Base-by-base conservation (phyloP, 2,329 filamentous ascomycete species). In the Cladosporium halotolerans region DNA sequence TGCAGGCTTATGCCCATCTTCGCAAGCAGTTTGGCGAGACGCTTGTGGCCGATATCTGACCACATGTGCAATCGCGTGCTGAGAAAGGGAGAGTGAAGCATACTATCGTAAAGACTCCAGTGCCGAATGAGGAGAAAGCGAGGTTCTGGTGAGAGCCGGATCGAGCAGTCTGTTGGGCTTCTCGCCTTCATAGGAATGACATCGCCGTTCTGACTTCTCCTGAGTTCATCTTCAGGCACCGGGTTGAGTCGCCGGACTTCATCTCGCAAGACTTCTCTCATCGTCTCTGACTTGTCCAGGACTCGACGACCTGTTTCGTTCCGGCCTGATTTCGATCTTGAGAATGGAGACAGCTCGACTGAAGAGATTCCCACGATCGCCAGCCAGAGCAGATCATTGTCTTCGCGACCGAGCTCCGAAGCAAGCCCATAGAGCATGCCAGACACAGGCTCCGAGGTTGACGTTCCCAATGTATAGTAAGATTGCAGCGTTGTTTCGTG, bases 81-180 rank as follows among this genome's bases (percentile, higher is more conserved):
- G 4, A 99, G 81, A 65, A 96, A 97, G 0, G 92, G 91, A 0
- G 91, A 96, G 69, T 99, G 93, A 10, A 97, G 79, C 93, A 99
- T 97, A 68, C 90, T 96, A 66, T 99, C 93, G 70, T 97, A 97
- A 11, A 99, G 76, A 62, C 89, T 96, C 93, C 93, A 99, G 68
- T 99, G 93, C 33, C 93, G 80, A 50, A 97, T 88, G 0, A 99
- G 80, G 23, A 97, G 79, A 61, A 99, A 96, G 39, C 88, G 86
- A 9, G 93, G 95, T 66, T 99, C 93, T 0, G 93, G 93, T 0
- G 91, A 96, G 38, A 99, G 76, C 18, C 91, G 84, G 60, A 99
- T 97, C 47, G 89, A 87, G 9, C 84, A 95, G 70, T 99, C 93
- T 52, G 91, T 92, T 5, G 93, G 89, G 57, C 87, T 93, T 56